Evolutionary conservation across 2,329 filamentous ascomycete genomes (phyloP).

Genomic region (Purpureocillium takamizusanense): DNA sequence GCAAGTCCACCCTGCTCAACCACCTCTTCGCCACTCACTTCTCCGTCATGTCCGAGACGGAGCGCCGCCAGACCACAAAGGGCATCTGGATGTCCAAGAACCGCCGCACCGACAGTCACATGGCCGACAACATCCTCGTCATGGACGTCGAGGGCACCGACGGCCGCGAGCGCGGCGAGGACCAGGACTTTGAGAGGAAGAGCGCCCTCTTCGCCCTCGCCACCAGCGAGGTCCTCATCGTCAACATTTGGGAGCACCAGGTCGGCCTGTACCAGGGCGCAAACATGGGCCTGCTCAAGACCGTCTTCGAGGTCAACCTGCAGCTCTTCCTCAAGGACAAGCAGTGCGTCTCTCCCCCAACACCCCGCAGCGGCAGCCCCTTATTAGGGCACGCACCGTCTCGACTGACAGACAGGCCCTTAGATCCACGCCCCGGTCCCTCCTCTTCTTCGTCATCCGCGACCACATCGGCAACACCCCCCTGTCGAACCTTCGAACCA

Average conservation of each 20-base stretch:
- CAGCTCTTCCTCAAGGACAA: slow-evolving; percentile 95
- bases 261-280: slow-evolving; percentile 96
- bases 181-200: slow-evolving; percentile 98
- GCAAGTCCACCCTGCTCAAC: slow-evolving; percentile 95
- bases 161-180: slow-evolving; percentile 89
- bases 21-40: slow-evolving; percentile 92
- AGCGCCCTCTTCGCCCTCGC: slow-evolving; percentile 94
- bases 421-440: slow-evolving; percentile 77
- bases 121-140: slow-evolving; percentile 97
- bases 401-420: too few relatives aligned
- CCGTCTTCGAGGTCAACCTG: slow-evolving; percentile 96
- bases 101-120: slow-evolving; percentile 57
- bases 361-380: not conserved
- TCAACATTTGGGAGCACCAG: slow-evolving; percentile 99
- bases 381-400: too few relatives aligned
- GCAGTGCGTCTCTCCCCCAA: slow-evolving; percentile 48
- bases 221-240: slow-evolving; percentile 93
- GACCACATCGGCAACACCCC: slow-evolving; percentile 92
- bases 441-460: slow-evolving; percentile 97
- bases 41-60: slow-evolving; percentile 93
- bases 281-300: slow-evolving; percentile 98
- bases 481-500: slow-evolving; percentile 80
- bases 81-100: slow-evolving; percentile 99
- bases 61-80: slow-evolving; percentile 94
- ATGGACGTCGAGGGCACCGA: slow-evolving; percentile 99